These are phyloP conservation scores for Yamadazyma spencermartinsiae DNA, from an alignment of 1,139 yeast species.

Conservation along the genomic window DNA sequence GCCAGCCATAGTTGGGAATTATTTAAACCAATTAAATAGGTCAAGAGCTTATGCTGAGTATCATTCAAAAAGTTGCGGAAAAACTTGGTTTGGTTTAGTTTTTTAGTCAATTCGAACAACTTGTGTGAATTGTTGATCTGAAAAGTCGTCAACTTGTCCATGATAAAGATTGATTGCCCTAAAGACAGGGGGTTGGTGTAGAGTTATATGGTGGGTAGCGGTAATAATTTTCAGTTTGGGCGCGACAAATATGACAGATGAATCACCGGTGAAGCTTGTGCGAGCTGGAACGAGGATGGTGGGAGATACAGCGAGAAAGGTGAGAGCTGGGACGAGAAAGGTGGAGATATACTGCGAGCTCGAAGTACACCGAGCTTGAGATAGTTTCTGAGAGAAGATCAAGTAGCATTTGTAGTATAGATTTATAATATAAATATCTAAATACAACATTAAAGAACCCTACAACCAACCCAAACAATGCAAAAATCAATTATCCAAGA, in stretches of 20 bases:
- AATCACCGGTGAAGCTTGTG: background rate
- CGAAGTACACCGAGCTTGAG: no score
- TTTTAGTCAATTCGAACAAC: slow-evolving; percentile 49
- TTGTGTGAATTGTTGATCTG: slow-evolving; percentile 39
- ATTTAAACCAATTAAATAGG: slow-evolving; percentile 35
- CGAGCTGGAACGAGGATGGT: background rate
- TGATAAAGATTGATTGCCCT: slow-evolving; percentile 13
- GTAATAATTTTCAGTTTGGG: background rate
- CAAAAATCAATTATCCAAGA: background rate
- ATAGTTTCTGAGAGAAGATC: no score
- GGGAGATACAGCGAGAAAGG: no score
- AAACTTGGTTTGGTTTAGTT: slow-evolving; percentile 45
- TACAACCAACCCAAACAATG: background rate
- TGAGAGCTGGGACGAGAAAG: background rate
- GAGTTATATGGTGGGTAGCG: background rate
- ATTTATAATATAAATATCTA: no score
- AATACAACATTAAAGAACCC: background rate
- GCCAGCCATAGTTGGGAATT: slow-evolving; percentile 49
- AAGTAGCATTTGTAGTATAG: no score
- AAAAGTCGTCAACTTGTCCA: slow-evolving; percentile 48
- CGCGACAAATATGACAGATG: no score
- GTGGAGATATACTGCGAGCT: background rate
- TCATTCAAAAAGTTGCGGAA: slow-evolving; percentile 63
- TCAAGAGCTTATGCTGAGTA: slow-evolving; percentile 58
- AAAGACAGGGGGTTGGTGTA: background rate